Percentiles rank a stretch among this genome's conserved stretches.
phyloP scores from a whole-genome alignment of 345 rosid species.

The Camelina sativa region DNA sequence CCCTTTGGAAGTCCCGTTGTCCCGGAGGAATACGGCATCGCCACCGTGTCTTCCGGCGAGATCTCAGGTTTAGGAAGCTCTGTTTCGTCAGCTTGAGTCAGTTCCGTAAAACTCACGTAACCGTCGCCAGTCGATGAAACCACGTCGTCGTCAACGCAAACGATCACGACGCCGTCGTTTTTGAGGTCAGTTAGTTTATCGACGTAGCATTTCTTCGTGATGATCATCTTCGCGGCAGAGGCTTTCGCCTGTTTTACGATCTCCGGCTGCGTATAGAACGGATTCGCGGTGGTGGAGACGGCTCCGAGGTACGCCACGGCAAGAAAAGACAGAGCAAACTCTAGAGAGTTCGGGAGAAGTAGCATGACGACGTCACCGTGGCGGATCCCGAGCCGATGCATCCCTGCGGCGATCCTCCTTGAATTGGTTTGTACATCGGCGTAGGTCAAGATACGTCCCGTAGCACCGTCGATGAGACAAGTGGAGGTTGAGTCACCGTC shows the following conservation, averaged over 20 bases:
- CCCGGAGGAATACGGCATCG: slow-evolving; percentile 93
- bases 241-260: slow-evolving; percentile 66
- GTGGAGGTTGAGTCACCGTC: slow-evolving; percentile 15
- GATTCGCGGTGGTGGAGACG: slow-evolving; percentile 73
- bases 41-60: slow-evolving; percentile 68
- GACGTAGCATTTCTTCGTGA: slow-evolving; percentile 57
- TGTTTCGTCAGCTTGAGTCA: slow-evolving; percentile 52
- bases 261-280: slow-evolving; percentile 76
- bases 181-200: slow-evolving; percentile 55
- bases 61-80: slow-evolving; percentile 52
- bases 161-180: slow-evolving; percentile 44
- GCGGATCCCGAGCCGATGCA: slow-evolving; percentile 60
- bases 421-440: slow-evolving; percentile 60
- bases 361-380: slow-evolving; percentile 77
- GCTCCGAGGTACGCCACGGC: slow-evolving; percentile 79
- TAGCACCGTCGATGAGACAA: slow-evolving; percentile 75
- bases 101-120: slow-evolving; percentile 60
- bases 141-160: slow-evolving; percentile 21
- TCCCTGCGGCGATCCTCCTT: slow-evolving; percentile 63
- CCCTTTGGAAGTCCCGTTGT: slow-evolving; percentile 96
- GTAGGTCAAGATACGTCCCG: slow-evolving; percentile 61
- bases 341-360: slow-evolving; percentile 71
- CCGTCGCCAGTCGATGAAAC: slow-evolving; percentile 45
- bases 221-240: slow-evolving; percentile 58
- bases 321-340: slow-evolving; percentile 71